A percentile compares a stretch with the other conserved stretches of the same genome.
Conservation (phyloP, 495 filamentous ascomycete genomes). For the Neurospora tetraspora region DNA sequence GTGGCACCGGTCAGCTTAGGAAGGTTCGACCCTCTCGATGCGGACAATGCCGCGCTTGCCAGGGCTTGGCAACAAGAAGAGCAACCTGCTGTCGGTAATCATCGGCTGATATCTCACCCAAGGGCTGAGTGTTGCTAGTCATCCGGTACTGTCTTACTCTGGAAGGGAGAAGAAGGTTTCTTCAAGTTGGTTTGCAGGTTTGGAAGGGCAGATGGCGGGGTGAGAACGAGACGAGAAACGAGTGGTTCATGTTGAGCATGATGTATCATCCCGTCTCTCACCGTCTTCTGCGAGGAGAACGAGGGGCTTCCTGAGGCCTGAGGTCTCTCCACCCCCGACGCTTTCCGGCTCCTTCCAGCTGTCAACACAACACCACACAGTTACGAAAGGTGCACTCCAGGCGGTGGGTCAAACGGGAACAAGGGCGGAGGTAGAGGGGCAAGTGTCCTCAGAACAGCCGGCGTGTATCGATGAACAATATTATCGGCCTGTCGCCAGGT, state of each 20-base stretch:
- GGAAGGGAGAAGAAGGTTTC: background rate
- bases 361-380: background rate
- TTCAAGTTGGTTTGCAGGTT: background rate
- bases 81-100: background rate
- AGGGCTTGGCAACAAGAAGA: background rate
- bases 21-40: no score
- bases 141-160: background rate
- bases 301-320: background rate
- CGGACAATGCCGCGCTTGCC: no score
- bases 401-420: background rate
- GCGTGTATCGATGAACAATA: background rate
- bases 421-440: background rate
- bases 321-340: background rate
- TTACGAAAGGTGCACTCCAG: background rate
- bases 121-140: background rate
- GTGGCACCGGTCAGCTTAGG: no score
- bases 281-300: background rate
- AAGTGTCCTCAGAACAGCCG: background rate
- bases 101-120: background rate
- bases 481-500: no score
- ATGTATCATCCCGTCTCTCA: background rate
- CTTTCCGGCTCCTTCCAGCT: background rate
- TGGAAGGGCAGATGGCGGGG: background rate
- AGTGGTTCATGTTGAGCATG: background rate
- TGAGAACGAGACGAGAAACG: background rate